A percentile compares a stretch with the other conserved stretches of the same genome.
Conservation (phyloP, 1,139 yeast genomes). For the Blastobotrys buckinghamii region DNA sequence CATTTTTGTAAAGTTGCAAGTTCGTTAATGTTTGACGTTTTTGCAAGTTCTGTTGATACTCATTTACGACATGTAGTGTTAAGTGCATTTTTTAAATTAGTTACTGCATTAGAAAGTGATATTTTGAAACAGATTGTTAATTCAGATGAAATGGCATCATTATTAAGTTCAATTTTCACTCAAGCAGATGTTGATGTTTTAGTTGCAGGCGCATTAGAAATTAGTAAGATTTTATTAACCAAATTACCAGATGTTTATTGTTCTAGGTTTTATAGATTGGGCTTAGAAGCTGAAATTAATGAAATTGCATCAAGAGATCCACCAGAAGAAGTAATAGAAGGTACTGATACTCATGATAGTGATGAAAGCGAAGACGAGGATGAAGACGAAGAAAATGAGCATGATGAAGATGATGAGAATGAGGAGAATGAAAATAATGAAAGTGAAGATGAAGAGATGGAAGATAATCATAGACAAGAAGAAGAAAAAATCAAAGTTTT, state of each 20-base stretch:
- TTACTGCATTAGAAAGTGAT: constrained; percentile 30
- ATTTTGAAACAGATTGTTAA: constrained; percentile 23
- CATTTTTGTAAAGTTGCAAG: constrained; percentile 48
- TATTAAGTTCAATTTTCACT: constrained; percentile 66
- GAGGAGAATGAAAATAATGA: constrained; percentile 19
- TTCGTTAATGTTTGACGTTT: constrained; percentile 60
- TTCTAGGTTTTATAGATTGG: constrained; percentile 61
- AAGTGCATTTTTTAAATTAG: constrained; percentile 51
- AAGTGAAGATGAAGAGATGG: constrained; percentile 16
- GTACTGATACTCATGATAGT: constrained; percentile 15
- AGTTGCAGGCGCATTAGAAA: constrained; percentile 49
- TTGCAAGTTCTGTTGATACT: constrained; percentile 69
- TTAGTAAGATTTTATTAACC: constrained; percentile 43
- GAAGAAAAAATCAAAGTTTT: background rate
- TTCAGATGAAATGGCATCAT: constrained; percentile 31
- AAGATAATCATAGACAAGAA: constrained; percentile 26
- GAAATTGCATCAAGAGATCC: constrained; percentile 15
- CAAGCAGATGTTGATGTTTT: constrained; percentile 37
- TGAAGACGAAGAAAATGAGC: constrained; percentile 21
- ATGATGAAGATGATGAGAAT: constrained; percentile 21
- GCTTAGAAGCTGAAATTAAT: constrained; percentile 52
- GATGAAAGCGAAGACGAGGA: constrained; percentile 18
- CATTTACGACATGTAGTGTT: constrained; percentile 58
- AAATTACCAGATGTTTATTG: constrained; percentile 44
- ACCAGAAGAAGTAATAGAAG: constrained; percentile 6